Base-by-base conservation (phyloP, 2,329 filamentous ascomycete genomes). In the Fusarium haematococcum region DNA sequence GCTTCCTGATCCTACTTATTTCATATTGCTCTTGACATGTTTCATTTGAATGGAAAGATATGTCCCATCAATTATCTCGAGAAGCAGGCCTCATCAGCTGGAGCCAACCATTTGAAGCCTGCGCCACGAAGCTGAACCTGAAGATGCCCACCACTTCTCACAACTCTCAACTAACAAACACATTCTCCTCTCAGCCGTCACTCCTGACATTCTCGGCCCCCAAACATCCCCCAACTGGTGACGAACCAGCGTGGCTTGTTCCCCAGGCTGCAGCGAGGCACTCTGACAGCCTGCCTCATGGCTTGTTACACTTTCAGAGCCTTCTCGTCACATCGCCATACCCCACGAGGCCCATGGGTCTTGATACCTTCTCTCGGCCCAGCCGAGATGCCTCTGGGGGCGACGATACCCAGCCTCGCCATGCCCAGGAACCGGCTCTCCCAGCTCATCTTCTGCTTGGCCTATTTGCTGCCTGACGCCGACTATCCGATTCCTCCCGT, bases 341-440 rank as follows among this genome's bases (percentile, higher is more conserved):
- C 73, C 75, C 75, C 75, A 77, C 57, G 66, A 56, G 18, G 66
- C 68, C 65, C 68, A 77, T 37, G 74, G 70, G 59, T 71, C 62
- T 18, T 54, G 35, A 33, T 45, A 37, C 25, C 74, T 70, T 10
- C 52, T 45, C 33, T 75, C 62, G n/a, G 68, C 75, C 73, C 74
- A 75, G 23, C 68, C 69, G 39, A 52, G 62, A 30, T 65, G 75
- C 30, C 69, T 72, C 30, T 73, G 68, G 7, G 48, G 32, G 41
- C 45, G 25, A 56, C 45, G 23, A 32, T 60, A 39, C 14, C 37
- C 43, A 16, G 33, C 37, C 33, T 63, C 66, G 3, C 33, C 33
- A n/a, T 62, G 25, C 18, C 67, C 27, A 30, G 39, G 52, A 5
- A 27, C 23, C 25, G 37, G 52, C 9, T n/a, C 33, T 20, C 13